Conservation (phyloP, 768 basidiomycete species). For the Myochromella boudieri region DNA sequence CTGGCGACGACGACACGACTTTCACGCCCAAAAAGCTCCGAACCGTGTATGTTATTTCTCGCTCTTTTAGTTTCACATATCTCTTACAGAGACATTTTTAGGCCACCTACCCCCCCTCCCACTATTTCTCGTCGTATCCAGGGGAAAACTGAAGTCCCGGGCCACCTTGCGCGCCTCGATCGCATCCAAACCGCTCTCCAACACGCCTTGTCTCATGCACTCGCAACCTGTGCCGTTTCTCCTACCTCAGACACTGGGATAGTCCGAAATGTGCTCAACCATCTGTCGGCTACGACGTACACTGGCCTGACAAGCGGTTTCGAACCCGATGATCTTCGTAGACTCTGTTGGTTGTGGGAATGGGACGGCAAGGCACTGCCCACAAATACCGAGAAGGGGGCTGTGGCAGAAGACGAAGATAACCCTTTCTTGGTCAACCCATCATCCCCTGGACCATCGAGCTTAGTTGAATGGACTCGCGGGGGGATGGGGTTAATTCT, state of each 20-base stretch:
- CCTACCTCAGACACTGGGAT: constrained; percentile 75
- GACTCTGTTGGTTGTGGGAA: constrained; percentile 89
- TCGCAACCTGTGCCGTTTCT: constrained; percentile 79
- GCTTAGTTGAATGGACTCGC: constrained; percentile 70
- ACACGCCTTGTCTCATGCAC: constrained; percentile 81
- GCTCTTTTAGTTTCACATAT: background rate
- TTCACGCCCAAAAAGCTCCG: constrained; percentile 73
- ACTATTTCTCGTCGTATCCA: constrained; percentile 38
- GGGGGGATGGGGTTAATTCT: constrained; percentile 80
- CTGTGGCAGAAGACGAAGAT: constrained; percentile 47
- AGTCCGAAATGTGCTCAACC: constrained; percentile 77
- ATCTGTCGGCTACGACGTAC: constrained; percentile 69
- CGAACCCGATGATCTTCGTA: constrained; percentile 64
- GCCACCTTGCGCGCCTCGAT: constrained; percentile 60
- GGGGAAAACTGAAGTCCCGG: constrained; percentile 41
- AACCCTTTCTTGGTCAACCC: constrained; percentile 66
- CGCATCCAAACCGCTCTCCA: constrained; percentile 70
- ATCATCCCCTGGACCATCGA: constrained; percentile 24
- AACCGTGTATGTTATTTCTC: constrained; percentile 40
- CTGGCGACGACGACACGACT: constrained; percentile 52
- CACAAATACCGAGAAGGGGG: constrained; percentile 2
- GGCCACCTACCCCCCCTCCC: constrained; percentile 60
- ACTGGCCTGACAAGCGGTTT: constrained; percentile 64
- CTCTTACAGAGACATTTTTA: constrained; percentile 21
- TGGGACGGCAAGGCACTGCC: constrained; percentile 64